Evolutionary conservation across 2,329 filamentous ascomycete species (phyloP), one percentile per base, ranked within the genome.

Genomic region (Sporothrix humicola): DNA sequence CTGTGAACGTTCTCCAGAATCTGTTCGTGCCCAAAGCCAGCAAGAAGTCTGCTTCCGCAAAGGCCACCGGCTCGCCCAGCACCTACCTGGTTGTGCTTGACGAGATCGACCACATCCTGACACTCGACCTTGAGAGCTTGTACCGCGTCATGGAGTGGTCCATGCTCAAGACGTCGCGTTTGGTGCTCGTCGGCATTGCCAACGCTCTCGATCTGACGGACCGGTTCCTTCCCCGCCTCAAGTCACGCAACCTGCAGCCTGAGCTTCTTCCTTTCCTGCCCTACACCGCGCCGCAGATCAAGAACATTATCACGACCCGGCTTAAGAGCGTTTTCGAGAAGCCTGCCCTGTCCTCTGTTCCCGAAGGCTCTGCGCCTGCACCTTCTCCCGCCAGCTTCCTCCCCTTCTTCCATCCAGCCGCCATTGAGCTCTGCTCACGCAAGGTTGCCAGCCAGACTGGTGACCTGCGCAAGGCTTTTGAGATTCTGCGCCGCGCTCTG

Each of bases 81-180:
- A 87, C 93, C 13, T 97, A 92, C 79, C 81, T 98, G n/a, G 90
- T 99, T 44, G 92, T 94, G 1, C 85, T 99, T 73, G 96, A 99
- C 79, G 96, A 99, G 83, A 95, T 99, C 74, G 96, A 99, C 79
- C 93, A 97, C 79, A 90, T 99, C 69, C 86, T 99, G 56, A 95
- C 93, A 1, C 86, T 97, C 76, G 95, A 98, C 77, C 85, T 96
- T 74, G 94, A 97, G 77, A 92, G 96, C 72, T 85, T 99, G 15
- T 98, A 98, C 83, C 92, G 90, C 75, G 86, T 99, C n/a, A 98
- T 99, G 77, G 95, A 98, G 80, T 98, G 95, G 95, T 97, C 96
- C 1, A 85, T 99, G 79, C 89, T 93, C 75, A 90, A 90, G 76
- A 88, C 89, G 1, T 98, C 96, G 0, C 90, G 89, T 23, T 89